Evolutionary conservation across 768 basidiomycete species (phyloP).

Genomic region (Nidularia sp.): DNA sequence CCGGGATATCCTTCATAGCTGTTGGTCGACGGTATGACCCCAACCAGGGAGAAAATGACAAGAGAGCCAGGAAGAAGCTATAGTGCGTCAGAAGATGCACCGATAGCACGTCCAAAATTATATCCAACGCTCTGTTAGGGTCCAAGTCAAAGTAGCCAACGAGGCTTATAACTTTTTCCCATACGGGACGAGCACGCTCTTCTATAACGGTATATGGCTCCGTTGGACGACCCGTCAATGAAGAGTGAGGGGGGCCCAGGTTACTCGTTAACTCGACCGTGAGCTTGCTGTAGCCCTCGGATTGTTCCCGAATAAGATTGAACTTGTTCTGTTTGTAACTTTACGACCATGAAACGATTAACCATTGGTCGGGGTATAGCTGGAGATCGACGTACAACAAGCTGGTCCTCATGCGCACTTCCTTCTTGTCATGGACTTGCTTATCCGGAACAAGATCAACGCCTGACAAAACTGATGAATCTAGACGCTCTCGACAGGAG

Average conservation of each 20-base stretch:
- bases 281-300: constrained; percentile 95
- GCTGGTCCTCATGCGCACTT: constrained; percentile 75
- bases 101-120: constrained; percentile 89
- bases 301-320: constrained; percentile 94
- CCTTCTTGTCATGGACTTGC: constrained; percentile 66
- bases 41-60: constrained; percentile 89
- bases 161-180: constrained; percentile 83
- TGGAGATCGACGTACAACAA: constrained; percentile 59
- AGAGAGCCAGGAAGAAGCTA: constrained; percentile 82
- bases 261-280: constrained; percentile 77
- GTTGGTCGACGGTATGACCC: constrained; percentile 36
- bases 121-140: constrained; percentile 89
- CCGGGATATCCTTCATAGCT: constrained; percentile 27
- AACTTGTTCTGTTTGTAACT: constrained; percentile 99
- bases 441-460: constrained; percentile 72
- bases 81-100: constrained; percentile 79
- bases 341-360: constrained; percentile 4
- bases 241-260: constrained; percentile 71
- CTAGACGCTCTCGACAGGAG: constrained; percentile 72
- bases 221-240: constrained; percentile 58
- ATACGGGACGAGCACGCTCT: constrained; percentile 63
- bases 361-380: neutral
- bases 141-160: constrained; percentile 97
- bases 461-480: constrained; percentile 55
- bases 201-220: constrained; percentile 57